A percentile compares a stretch with the other conserved stretches of the same genome.
These are phyloP conservation scores for Xylariaceae sp. DNA, from an alignment of 2,329 filamentous ascomycete species.

Conservation along the genomic window DNA sequence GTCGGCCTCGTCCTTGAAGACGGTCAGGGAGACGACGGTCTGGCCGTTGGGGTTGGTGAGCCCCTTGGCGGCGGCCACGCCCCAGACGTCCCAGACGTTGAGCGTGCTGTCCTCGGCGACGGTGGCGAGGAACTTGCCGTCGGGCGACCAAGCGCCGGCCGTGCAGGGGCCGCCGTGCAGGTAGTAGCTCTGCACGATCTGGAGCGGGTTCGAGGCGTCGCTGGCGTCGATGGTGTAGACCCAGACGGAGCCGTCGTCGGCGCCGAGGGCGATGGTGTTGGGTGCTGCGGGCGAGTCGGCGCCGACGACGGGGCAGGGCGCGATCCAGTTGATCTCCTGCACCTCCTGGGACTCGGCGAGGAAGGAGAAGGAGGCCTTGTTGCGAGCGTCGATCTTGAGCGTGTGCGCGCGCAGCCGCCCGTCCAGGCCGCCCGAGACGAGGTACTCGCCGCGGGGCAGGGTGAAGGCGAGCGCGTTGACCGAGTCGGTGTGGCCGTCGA, in stretches of 20 bases:
- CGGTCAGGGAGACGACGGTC: slow-evolving; percentile 67
- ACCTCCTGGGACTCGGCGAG: slow-evolving; percentile 81
- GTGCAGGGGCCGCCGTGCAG: slow-evolving; percentile 82
- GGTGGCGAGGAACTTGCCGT: slow-evolving; percentile 80
- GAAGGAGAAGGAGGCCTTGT: slow-evolving; percentile 51
- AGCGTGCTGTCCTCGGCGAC: slow-evolving; percentile 84
- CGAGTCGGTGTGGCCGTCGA: slow-evolving; percentile 89
- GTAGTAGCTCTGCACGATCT: slow-evolving; percentile 88
- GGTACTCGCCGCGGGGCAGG: slow-evolving; percentile 72
- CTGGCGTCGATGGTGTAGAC: slow-evolving; percentile 78
- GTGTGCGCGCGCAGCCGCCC: slow-evolving; percentile 72
- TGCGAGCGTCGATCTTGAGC: slow-evolving; percentile 40
- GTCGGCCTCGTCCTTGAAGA: not conserved
- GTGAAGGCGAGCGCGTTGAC: slow-evolving; percentile 86
- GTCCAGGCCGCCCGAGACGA: slow-evolving; percentile 83
- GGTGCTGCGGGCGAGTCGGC: slow-evolving; percentile 43
- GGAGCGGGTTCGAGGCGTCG: slow-evolving; percentile 56
- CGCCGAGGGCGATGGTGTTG: slow-evolving; percentile 82
- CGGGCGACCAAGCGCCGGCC: slow-evolving; percentile 83
- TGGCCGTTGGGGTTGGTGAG: slow-evolving; percentile 48
- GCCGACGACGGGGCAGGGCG: slow-evolving; percentile 64
- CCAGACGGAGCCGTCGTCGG: slow-evolving; percentile 90
- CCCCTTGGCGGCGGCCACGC: slow-evolving; percentile 59
- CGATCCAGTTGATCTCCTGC: slow-evolving; percentile 90
- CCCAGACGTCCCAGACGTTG: slow-evolving; percentile 90